Evolutionary conservation across 106 monocot species (phyloP).

Genomic region (Ottelia alismoides): DNA sequence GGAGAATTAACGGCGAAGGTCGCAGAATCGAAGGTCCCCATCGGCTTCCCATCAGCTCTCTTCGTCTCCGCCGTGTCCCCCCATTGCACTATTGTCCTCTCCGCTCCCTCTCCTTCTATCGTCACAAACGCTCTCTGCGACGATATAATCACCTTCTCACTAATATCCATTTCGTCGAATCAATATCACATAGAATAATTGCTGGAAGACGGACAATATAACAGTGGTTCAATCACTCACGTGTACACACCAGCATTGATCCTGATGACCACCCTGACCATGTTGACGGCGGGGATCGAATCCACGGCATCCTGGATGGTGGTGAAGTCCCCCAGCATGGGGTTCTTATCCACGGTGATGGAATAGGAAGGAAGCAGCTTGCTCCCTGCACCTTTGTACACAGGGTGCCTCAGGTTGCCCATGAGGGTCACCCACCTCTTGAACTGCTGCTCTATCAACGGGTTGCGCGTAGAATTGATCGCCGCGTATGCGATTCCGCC

Average conservation of each 20-base stretch:
- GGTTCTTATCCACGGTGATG: not conserved
- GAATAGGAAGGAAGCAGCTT: not conserved
- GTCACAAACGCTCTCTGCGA: not conserved
- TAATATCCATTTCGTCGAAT: not conserved
- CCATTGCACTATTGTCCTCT: not conserved
- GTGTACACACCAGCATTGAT: not conserved
- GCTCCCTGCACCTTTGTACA: too few species aligned
- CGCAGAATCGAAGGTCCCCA: not conserved
- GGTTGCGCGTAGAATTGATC: too few species aligned
- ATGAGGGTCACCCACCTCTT: too few species aligned
- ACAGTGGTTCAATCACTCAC: not conserved
- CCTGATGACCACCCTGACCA: not conserved
- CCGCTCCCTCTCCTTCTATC: not conserved
- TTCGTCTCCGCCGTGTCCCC: not conserved
- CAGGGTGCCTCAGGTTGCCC: too few species aligned
- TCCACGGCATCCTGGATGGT: not conserved
- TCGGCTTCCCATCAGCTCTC: not conserved
- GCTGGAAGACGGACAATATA: not conserved
- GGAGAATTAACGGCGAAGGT: not conserved
- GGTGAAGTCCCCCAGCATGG: not conserved
- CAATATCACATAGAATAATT: too few species aligned
- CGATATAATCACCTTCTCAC: not conserved
- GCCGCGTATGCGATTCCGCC: too few species aligned
- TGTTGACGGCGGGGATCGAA: not conserved
- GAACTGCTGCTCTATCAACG: too few species aligned